phyloP scores from a whole-genome alignment of 148 eudicot genomes.

The Rhododendron henanense region DNA sequence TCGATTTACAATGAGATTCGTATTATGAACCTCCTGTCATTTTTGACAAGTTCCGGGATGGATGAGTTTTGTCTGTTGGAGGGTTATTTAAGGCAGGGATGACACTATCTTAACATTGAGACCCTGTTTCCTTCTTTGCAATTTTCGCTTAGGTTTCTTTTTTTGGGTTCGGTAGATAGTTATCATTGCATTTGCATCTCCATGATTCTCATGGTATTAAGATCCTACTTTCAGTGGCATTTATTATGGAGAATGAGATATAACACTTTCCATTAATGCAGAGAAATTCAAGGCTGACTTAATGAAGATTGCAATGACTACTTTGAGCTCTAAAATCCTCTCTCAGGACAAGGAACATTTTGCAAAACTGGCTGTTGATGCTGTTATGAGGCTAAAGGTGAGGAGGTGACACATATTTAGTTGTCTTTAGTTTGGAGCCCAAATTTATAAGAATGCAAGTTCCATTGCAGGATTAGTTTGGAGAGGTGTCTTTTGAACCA shows the following conservation, averaged over 20 bases:
- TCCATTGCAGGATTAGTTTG: background rate
- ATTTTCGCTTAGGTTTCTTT: background rate
- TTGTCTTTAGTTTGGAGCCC: background rate
- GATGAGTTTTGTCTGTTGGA: slow-evolving; percentile 2
- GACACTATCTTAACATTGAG: background rate
- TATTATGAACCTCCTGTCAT: background rate
- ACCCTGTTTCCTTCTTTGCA: background rate
- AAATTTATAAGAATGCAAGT: background rate
- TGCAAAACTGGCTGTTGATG: slow-evolving; percentile 91
- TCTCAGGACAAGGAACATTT: slow-evolving; percentile 98
- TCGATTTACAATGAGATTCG: background rate
- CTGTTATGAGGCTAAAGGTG: slow-evolving; percentile 97
- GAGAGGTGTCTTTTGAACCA: background rate
- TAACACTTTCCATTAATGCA: slow-evolving; percentile 29
- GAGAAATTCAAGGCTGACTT: slow-evolving; percentile 90
- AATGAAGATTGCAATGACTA: slow-evolving; percentile 97
- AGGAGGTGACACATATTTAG: background rate
- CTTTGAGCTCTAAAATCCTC: slow-evolving; percentile 93
- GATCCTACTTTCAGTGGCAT: background rate
- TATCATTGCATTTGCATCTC: background rate
- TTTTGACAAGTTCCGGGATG: background rate
- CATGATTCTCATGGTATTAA: background rate
- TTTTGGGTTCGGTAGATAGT: background rate
- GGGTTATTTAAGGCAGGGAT: background rate
- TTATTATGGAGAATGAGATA: background rate